These are phyloP conservation scores for Isatis tinctoria DNA, from an alignment of 345 rosid genomes.

Conservation along the genomic window DNA sequence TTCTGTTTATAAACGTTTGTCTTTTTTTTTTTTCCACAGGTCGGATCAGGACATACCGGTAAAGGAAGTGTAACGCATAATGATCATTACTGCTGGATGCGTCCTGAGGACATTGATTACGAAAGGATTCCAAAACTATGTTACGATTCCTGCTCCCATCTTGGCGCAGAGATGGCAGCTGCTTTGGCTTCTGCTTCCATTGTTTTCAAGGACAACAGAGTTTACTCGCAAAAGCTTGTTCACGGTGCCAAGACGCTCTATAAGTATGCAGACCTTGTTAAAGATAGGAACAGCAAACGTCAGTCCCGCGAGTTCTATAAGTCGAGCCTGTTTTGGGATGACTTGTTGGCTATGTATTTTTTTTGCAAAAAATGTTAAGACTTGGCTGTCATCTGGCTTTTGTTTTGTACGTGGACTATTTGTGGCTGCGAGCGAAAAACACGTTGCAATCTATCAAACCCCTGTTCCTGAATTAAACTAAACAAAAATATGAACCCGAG, in stretches of 20 bases:
- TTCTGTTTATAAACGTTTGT: background rate
- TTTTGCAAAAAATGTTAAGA: too few relatives aligned
- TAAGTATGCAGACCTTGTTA: conserved; percentile 37
- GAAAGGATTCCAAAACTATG: conserved; percentile 45
- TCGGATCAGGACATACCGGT: conserved; percentile 60
- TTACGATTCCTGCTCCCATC: conserved; percentile 58
- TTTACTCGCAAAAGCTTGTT: conserved; percentile 80
- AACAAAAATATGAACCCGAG: background rate
- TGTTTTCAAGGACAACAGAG: conserved; percentile 81
- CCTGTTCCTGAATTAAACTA: background rate
- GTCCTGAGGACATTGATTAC: conserved; percentile 95
- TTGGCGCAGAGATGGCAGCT: conserved; percentile 95
- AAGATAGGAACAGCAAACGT: conserved; percentile 38
- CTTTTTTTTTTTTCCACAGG: conserved; percentile 40
- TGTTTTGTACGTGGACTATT: too few relatives aligned
- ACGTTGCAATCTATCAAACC: background rate
- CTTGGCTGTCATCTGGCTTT: too few relatives aligned
- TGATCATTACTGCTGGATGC: conserved; percentile 95
- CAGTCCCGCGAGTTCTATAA: conserved; percentile 60
- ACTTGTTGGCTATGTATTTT: too few relatives aligned
- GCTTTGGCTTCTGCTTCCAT: conserved; percentile 90
- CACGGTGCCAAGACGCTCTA: conserved; percentile 70
- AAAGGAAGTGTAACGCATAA: conserved; percentile 47
- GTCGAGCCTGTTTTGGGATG: conserved; percentile 76
- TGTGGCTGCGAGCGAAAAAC: too few relatives aligned